Conservation (phyloP, 2,329 filamentous ascomycete species). For the Gliomastix tumulicola region DNA sequence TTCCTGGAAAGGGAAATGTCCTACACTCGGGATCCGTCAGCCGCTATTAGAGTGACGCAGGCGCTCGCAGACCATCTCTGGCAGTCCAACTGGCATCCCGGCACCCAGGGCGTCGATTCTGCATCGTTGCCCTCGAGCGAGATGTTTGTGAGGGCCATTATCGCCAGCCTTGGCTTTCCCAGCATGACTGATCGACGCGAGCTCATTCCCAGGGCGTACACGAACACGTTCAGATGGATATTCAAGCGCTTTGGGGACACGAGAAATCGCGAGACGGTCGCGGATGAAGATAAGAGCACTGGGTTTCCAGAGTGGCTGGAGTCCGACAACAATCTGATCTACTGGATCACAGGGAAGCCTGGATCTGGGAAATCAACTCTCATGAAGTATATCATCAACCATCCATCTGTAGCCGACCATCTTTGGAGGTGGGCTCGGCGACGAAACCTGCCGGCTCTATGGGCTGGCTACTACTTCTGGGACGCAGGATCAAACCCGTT, state of each 20-base stretch:
- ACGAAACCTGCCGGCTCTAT: slow-evolving; percentile 15
- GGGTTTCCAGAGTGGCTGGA: neutral
- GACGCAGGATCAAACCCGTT: slow-evolving; percentile 22
- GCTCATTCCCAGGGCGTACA: slow-evolving; percentile 5
- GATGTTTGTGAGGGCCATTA: neutral
- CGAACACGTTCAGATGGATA: slow-evolving; percentile 5
- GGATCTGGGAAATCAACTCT: slow-evolving; percentile 36
- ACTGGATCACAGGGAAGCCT: slow-evolving; percentile 34
- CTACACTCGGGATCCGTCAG: too few relatives aligned
- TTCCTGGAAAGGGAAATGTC: too few relatives aligned
- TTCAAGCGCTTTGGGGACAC: neutral
- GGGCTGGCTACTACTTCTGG: slow-evolving; percentile 33
- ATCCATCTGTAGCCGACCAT: slow-evolving; percentile 13
- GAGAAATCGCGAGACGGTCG: neutral
- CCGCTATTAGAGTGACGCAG: too few relatives aligned
- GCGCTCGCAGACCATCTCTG: neutral
- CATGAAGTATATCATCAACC: slow-evolving; percentile 29
- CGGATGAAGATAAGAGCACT: slow-evolving; percentile 14
- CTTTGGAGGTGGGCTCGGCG: slow-evolving; percentile 24
- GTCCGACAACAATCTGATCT: too few relatives aligned
- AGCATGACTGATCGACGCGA: slow-evolving; percentile 2
- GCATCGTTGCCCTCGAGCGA: too few relatives aligned
- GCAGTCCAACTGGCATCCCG: neutral
- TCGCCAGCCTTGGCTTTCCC: neutral
- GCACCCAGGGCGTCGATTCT: too few relatives aligned